These are phyloP conservation scores for Erysimum pusillum DNA, from an alignment of 441 rosid genomes.

Conservation along the genomic window DNA sequence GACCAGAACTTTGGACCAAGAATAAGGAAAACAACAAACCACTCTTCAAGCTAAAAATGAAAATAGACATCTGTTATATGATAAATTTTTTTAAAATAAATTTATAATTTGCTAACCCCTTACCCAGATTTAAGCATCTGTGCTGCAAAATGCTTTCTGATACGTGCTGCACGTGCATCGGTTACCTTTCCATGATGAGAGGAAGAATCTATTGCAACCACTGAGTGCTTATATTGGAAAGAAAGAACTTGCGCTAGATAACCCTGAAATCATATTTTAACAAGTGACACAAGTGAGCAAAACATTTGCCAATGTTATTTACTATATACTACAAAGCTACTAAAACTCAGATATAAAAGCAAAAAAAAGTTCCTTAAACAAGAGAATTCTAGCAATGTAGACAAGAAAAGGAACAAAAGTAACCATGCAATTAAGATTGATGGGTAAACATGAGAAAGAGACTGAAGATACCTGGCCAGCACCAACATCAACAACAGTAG, in stretches of 20 bases:
- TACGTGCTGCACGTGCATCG: slow-evolving; percentile 82
- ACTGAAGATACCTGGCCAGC: slow-evolving; percentile 79
- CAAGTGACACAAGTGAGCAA: slow-evolving; percentile 35
- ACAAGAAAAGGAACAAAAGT: neutral
- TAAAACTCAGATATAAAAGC: slow-evolving; percentile 5
- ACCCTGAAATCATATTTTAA: slow-evolving; percentile 61
- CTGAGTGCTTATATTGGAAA: slow-evolving; percentile 77
- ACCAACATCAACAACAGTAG: slow-evolving; percentile 83
- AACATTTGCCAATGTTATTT: slow-evolving; percentile 15
- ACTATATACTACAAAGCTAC: slow-evolving; percentile 3
- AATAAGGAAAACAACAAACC: neutral
- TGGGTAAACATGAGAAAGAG: slow-evolving; percentile 24
- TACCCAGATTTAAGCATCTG: slow-evolving; percentile 81
- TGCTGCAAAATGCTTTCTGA: slow-evolving; percentile 78
- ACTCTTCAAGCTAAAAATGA: slow-evolving; percentile 14
- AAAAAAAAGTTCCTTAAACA: slow-evolving; percentile 1
- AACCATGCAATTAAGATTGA: slow-evolving; percentile 21
- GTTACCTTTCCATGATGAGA: slow-evolving; percentile 87
- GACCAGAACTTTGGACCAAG: slow-evolving; percentile 9
- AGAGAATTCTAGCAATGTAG: slow-evolving; percentile 1
- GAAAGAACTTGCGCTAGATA: slow-evolving; percentile 95
- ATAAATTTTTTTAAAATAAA: neutral
- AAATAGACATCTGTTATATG: neutral
- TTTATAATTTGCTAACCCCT: slow-evolving; percentile 29
- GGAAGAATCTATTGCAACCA: slow-evolving; percentile 88